Percentiles rank a stretch among this genome's conserved stretches.
phyloP scores from a whole-genome alignment of 75 land plant species.

The Adiantum capillusveneris region DNA sequence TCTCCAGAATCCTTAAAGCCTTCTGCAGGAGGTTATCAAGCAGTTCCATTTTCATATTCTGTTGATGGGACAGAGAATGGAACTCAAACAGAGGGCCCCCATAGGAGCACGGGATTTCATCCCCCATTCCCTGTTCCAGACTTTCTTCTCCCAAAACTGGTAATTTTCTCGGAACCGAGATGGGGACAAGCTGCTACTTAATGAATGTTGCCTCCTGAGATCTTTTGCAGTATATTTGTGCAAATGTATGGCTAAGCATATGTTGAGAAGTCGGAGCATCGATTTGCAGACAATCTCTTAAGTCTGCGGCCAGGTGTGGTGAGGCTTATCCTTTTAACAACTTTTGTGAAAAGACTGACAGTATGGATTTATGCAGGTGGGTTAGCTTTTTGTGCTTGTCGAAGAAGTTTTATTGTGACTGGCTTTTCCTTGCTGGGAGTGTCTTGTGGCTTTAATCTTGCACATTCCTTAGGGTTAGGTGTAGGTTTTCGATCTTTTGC shows the following conservation, averaged over 20 bases:
- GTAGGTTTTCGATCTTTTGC: no score
- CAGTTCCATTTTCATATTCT: conserved; percentile 66
- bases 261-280: conserved; percentile 7
- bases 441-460: no score
- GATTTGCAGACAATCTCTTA: background rate
- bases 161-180: conserved; percentile 19
- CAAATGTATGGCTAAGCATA: background rate
- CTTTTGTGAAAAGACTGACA: no score
- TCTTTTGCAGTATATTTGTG: no score
- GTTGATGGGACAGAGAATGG: conserved; percentile 7
- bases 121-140: conserved; percentile 81
- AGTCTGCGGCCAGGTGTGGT: conserved; percentile 2
- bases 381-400: no score
- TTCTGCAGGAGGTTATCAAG: conserved; percentile 28
- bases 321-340: conserved; percentile 2
- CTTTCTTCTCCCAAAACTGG: conserved; percentile 38
- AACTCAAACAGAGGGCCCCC: conserved; percentile 20
- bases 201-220: background rate
- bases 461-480: no score
- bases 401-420: no score
- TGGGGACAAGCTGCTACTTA: conserved; percentile 6
- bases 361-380: no score
- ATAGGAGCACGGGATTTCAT: conserved; percentile 18
- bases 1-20: conserved; percentile 22
- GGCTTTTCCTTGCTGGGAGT: no score